These are phyloP conservation scores for Exophiala xenobiotica DNA, from an alignment of 2,329 filamentous ascomycete species.

Conservation along the genomic window DNA sequence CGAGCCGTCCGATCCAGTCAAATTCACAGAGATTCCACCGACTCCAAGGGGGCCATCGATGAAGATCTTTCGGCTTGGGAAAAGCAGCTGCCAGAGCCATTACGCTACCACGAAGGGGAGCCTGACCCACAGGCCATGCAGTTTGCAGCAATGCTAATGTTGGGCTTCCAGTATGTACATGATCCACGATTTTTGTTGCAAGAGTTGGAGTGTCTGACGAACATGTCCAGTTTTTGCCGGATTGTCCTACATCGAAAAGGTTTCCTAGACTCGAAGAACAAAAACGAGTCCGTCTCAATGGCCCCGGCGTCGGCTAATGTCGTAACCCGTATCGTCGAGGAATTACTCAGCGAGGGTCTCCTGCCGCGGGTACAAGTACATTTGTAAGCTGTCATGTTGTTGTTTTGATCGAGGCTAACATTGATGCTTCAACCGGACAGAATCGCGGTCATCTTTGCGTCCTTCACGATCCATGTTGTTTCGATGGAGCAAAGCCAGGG, in stretches of 20 bases:
- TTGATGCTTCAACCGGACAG: constrained; percentile 1
- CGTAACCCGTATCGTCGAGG: constrained; percentile 26
- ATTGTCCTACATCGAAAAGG: constrained; percentile 15
- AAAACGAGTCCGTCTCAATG: constrained; percentile 11
- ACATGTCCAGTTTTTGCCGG: constrained; percentile 14
- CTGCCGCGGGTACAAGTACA: constrained; percentile 17
- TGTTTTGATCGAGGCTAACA: constrained; percentile 4
- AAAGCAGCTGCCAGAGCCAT: constrained; percentile 15
- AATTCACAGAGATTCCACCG: constrained; percentile 4
- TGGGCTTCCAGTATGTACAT: constrained; percentile 16
- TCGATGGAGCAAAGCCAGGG: constrained; percentile 16
- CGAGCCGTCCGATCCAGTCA: constrained; percentile 10
- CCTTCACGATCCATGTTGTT: constrained; percentile 16
- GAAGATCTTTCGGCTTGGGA: constrained; percentile 17
- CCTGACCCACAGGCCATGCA: constrained; percentile 9
- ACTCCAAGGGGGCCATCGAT: constrained; percentile 8
- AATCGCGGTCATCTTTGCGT: constrained; percentile 17
- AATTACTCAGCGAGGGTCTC: constrained; percentile 18
- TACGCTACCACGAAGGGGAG: constrained; percentile 14
- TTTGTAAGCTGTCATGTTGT: constrained; percentile 10
- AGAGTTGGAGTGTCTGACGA: constrained; percentile 10
- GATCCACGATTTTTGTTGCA: no score
- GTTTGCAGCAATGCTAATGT: constrained; percentile 17
- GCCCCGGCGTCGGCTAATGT: constrained; percentile 20
- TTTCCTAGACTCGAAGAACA: constrained; percentile 13